These are phyloP conservation scores for Xylariaceae sp. DNA, from an alignment of 2,329 filamentous ascomycete genomes.

Conservation along the genomic window DNA sequence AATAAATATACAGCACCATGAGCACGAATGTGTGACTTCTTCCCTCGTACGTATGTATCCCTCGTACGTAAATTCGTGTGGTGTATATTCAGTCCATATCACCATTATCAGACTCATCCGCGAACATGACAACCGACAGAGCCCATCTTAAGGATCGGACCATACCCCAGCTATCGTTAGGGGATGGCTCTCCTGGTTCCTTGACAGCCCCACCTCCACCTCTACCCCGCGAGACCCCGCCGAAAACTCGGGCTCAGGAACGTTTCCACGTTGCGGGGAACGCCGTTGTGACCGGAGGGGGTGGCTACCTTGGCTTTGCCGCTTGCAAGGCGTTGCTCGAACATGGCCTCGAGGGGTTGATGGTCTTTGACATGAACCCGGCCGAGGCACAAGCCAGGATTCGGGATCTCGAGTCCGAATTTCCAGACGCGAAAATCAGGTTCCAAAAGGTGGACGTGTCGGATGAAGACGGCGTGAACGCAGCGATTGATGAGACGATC, in stretches of 20 bases:
- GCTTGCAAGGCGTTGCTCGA: conserved; percentile 36
- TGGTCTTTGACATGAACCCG: conserved; percentile 38
- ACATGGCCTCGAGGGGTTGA: conserved; percentile 36
- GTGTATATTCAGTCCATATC: not conserved
- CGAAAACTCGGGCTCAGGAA: conserved; percentile 28
- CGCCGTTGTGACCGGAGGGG: conserved; percentile 38
- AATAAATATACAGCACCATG: not conserved
- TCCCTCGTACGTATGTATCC: not conserved
- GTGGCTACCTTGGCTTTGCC: conserved; percentile 35
- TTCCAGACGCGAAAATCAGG: conserved; percentile 55
- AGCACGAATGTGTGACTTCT: not conserved
- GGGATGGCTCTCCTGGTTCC: conserved; percentile 28
- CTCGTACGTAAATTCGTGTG: no score
- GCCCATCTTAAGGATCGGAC: conserved; percentile 29
- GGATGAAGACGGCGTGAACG: conserved; percentile 49
- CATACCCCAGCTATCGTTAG: conserved; percentile 31
- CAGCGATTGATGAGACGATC: conserved; percentile 32
- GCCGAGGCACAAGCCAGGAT: conserved; percentile 41
- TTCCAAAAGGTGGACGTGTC: conserved; percentile 63
- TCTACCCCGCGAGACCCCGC: conserved; percentile 22
- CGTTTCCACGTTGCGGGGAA: conserved; percentile 35
- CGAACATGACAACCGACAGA: conserved; percentile 30
- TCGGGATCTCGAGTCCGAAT: conserved; percentile 51
- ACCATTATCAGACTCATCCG: not conserved
- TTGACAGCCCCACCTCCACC: conserved; percentile 31